Conservation (phyloP, 257 asterid species). For the Gardenia jasminoides region DNA sequence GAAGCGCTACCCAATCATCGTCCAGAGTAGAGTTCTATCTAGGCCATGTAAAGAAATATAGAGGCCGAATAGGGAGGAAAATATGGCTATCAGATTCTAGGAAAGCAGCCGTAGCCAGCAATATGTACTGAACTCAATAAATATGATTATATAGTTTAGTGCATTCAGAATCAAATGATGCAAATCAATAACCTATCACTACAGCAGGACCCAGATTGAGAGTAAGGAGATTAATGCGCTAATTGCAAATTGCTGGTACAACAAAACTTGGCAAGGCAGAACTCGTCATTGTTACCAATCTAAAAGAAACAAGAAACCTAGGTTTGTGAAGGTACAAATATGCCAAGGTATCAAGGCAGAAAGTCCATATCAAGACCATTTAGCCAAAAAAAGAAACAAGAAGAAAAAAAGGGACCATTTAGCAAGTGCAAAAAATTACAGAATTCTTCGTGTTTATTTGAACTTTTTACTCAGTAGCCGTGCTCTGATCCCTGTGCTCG, state of each 20-base stretch:
- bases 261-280: neutral
- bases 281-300: neutral
- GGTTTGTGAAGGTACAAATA: neutral
- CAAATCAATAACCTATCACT: neutral
- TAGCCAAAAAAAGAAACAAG: no score
- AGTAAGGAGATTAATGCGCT: neutral
- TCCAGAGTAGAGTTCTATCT: constrained; percentile 39
- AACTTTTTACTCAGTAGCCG: neutral
- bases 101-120: constrained; percentile 16
- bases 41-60: constrained; percentile 26
- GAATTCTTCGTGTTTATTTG: neutral
- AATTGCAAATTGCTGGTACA: neutral
- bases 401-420: neutral
- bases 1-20: constrained; percentile 72
- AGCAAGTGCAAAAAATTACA: neutral
- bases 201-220: neutral
- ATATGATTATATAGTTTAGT: constrained; percentile 9
- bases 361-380: neutral
- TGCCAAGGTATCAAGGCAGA: neutral
- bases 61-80: constrained; percentile 9
- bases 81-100: constrained; percentile 9
- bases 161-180: constrained; percentile 3
- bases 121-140: constrained; percentile 16
- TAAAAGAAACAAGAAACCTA: neutral
- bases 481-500: neutral